Evolutionary conservation across 208 protist species (phyloP).

Genomic region (Trypanosoma congolense): DNA sequence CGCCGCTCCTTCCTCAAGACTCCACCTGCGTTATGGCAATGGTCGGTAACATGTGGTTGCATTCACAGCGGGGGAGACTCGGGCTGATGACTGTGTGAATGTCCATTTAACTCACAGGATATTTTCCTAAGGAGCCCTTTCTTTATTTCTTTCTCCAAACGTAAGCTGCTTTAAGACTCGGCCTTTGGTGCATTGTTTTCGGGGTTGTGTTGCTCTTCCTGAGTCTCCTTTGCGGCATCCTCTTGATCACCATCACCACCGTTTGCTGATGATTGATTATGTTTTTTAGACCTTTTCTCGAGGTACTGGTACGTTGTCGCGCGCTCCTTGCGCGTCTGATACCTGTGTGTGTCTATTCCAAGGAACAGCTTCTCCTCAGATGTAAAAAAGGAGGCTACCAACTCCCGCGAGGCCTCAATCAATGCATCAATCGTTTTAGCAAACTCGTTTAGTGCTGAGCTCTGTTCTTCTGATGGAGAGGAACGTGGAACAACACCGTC

Average conservation of each 20-base stretch:
- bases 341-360: conserved; percentile 68
- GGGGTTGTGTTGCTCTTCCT: background rate
- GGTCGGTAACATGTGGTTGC: too few relatives aligned
- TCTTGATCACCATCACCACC: background rate
- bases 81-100: too few relatives aligned
- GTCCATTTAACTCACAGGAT: too few relatives aligned
- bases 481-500: conserved; percentile 35
- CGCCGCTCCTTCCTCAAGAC: too few relatives aligned
- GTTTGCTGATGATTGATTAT: conserved; percentile 2
- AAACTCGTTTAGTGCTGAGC: conserved; percentile 43
- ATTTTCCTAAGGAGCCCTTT: too few relatives aligned
- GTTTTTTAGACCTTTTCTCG: background rate
- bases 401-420: conserved; percentile 42
- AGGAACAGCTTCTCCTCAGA: conserved; percentile 79
- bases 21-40: too few relatives aligned
- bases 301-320: conserved; percentile 68
- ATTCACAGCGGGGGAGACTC: too few relatives aligned
- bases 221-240: background rate
- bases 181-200: background rate
- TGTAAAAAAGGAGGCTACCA: conserved; percentile 60
- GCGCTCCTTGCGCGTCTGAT: conserved; percentile 57
- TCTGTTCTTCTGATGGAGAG: conserved; percentile 45
- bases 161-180: background rate
- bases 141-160: too few relatives aligned
- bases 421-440: conserved; percentile 29